These are phyloP conservation scores for Tolypocladium paradoxum DNA, from an alignment of 2,329 filamentous ascomycete genomes.

Conservation along the genomic window DNA sequence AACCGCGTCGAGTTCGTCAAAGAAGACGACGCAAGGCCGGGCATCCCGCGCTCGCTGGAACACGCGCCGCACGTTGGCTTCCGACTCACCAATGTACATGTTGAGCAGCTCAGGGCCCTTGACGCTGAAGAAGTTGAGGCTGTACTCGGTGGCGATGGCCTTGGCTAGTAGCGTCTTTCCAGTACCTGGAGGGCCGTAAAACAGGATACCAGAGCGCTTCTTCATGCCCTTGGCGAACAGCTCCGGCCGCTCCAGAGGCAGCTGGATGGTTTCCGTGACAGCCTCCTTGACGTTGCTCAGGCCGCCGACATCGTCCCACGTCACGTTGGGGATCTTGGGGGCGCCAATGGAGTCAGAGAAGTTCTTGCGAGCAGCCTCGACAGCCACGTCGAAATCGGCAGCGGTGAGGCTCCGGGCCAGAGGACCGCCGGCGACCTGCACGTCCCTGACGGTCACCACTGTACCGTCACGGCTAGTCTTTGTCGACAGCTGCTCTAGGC, in stretches of 20 bases:
- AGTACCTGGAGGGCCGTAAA: constrained; percentile 84
- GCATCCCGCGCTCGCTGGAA: constrained; percentile 83
- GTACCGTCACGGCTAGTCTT: constrained; percentile 26
- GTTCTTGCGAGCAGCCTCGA: constrained; percentile 92
- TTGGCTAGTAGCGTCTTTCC: constrained; percentile 90
- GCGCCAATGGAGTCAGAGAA: constrained; percentile 96
- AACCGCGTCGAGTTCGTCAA: constrained; percentile 86
- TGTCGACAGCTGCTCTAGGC: constrained; percentile 62
- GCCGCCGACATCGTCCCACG: constrained; percentile 92
- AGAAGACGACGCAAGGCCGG: constrained; percentile 82
- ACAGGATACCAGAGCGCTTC: constrained; percentile 87
- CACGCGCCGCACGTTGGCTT: constrained; percentile 81
- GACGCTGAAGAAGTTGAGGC: constrained; percentile 87
- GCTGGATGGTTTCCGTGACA: constrained; percentile 92
- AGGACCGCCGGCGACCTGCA: constrained; percentile 80
- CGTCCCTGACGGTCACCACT: constrained; percentile 60
- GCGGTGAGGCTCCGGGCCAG: constrained; percentile 69
- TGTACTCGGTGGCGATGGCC: constrained; percentile 88
- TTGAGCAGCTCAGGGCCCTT: constrained; percentile 87
- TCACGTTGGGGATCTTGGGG: constrained; percentile 94
- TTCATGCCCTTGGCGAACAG: constrained; percentile 97
- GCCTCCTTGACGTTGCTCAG: constrained; percentile 91
- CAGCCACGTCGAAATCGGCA: constrained; percentile 80
- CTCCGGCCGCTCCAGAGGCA: constrained; percentile 83
- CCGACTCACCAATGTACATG: constrained; percentile 93